Evolutionary conservation across 768 basidiomycete genomes (phyloP), one percentile per base, ranked within the genome.

Genomic region (Tylopilus cervinicoccineus): DNA sequence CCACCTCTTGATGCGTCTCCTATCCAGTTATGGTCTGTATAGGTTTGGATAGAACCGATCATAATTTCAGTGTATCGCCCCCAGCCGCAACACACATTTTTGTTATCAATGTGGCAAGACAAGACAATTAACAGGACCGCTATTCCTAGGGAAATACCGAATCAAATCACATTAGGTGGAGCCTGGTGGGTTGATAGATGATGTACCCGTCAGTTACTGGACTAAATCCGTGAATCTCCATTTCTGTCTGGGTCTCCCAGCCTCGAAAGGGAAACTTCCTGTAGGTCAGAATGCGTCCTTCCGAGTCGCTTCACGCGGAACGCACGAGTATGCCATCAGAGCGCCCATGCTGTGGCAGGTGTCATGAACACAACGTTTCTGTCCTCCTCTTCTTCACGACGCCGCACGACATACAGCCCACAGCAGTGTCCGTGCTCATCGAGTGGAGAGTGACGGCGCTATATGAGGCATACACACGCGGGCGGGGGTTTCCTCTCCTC

Each of bases 31-130:
- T 5, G 16, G 28, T 20, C 28, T 11, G 23, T 14, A 11, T 29
- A 33, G 45, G 36, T 28, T 10, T 8, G 32, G 32, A 44, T 38
- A 24, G 20, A 12, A 12, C 24, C 45, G 40, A 36, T 48, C 40
- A 17, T 32, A 23, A 10, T 13, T 47, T 24, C 38, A 81, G 80
- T 81, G 78, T 50, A 70, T 74, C n/a, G 63, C 77, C 0, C 79
- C 79, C 1, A 77, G 74, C 6, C 83, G 81, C 48, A 80, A 81
- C 52, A 75, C 74, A 48, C 78, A 80, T 43, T 80, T 79, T 51
- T 80, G 79, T 45, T 79, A 81, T 47, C 40, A 56, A 8, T 80
- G 79, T 50, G 78, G 78, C 12, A 54, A 56, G 12, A n/a, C n/a
- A n/a, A n/a, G n/a, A 58, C 65, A 17, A 80, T 81, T 43, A 72